Evolutionary conservation across 768 basidiomycete genomes (phyloP), one percentile per base, ranked within the genome.

Genomic region (Crepidotus variabilis): DNA sequence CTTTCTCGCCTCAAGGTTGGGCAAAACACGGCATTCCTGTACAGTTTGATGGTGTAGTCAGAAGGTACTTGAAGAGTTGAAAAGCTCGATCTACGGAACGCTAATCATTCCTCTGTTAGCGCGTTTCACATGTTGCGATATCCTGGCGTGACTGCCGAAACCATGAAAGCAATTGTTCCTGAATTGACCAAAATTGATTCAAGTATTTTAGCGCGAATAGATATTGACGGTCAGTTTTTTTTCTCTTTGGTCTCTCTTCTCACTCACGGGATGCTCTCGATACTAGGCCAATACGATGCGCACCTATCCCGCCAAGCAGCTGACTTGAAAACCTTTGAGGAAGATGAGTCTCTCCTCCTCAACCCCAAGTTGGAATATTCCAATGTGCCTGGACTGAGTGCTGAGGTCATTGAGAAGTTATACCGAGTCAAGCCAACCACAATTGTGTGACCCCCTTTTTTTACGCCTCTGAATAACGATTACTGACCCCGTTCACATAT

Each of bases 41-140:
- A 6, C 76, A 75, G 53, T 67, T 64, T 18, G 79, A 83, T 60
- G 81, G 81, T 2, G 62, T 78, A 20, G 57, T 61, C 24, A 67
- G 79, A 57, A 79, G 72, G 81, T 78, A 34, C 34, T 70, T 63
- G 20, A 22, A 14, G 7, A n/a, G 0, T 13, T 14, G 6, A 9
- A 13, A 21, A 10, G 23, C n/a, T n/a, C 6, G 28, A 2, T 32
- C 34, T 35, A 22, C 47, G 51, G 28, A 53, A 2, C 28, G 6
- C 52, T 51, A 33, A 36, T 58, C 50, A 54, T 49, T 28, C 23
- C 2, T 16, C 46, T 54, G 46, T 20, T 59, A 96, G 94, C 65
- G 90, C 88, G 0, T 93, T 83, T 61, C 85, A 91, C 48, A 72
- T 94, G 58, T 72, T 96, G 20, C 74, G 83, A 14, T 80, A 85